A percentile compares a stretch with the other conserved stretches of the same genome.
Evolutionary conservation across 1,284 basidiomycete genomes (phyloP).

Genomic region (Heterobasidion irregulare): DNA sequence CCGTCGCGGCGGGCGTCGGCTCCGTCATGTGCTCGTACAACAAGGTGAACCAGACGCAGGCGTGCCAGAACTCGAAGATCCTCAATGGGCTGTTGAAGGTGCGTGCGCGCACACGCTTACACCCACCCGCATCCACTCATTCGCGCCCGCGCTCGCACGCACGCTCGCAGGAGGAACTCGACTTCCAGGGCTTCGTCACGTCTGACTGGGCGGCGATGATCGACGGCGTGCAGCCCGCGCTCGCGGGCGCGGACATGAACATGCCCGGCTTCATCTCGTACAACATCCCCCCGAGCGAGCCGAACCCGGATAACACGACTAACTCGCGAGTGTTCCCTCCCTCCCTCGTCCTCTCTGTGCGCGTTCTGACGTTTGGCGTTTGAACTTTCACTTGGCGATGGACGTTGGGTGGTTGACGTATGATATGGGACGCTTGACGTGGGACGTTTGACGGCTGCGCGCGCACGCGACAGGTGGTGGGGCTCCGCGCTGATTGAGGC

Average conservation of each 20-base stretch:
- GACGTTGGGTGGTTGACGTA: background rate
- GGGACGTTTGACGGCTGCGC: no score
- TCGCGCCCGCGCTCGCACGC: background rate
- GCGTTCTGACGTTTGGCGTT: constrained; percentile 1
- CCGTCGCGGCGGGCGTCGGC: constrained; percentile 37
- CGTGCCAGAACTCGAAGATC: constrained; percentile 38
- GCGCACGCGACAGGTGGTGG: constrained; percentile 13
- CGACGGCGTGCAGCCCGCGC: constrained; percentile 10
- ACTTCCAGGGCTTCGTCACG: constrained; percentile 20
- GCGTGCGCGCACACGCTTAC: no score
- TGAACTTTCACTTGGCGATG: no score
- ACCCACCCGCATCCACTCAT: no score
- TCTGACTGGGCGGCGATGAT: constrained; percentile 19
- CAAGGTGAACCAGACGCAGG: constrained; percentile 38
- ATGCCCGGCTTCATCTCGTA: constrained; percentile 16
- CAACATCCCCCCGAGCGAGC: constrained; percentile 5
- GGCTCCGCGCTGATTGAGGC: constrained; percentile 24
- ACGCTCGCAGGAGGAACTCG: constrained; percentile 21
- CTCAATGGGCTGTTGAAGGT: constrained; percentile 42
- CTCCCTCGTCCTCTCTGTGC: background rate
- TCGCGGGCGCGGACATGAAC: constrained; percentile 17
- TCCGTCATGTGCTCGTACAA: constrained; percentile 42
- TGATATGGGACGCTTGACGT: no score
- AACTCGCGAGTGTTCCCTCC: background rate
- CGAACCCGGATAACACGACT: constrained; percentile 3